phyloP scores from a whole-genome alignment of 305 asterid genomes.

The Rubia peregrina region DNA sequence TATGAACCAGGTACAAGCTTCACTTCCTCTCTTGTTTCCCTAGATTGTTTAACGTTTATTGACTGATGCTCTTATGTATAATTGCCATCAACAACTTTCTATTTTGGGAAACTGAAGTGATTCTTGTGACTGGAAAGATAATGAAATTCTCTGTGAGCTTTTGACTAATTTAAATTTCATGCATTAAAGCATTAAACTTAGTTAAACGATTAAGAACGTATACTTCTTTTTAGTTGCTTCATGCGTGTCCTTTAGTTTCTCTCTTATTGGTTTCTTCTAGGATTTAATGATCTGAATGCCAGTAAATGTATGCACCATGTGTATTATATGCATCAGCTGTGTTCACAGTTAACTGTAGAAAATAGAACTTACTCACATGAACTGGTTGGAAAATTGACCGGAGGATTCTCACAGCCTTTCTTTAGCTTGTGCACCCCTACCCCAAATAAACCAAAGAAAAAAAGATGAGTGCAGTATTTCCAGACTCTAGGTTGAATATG shows the following conservation, averaged over 20 bases:
- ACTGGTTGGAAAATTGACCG: no score
- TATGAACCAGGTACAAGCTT: slow-evolving; percentile 53
- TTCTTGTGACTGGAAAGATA: background rate
- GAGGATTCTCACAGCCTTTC: no score
- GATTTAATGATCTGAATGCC: background rate
- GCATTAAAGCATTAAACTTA: background rate
- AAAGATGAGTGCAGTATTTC: background rate
- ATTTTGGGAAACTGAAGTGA: background rate
- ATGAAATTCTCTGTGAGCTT: background rate
- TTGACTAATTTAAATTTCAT: background rate
- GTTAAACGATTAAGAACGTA: background rate
- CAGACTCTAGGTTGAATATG: no score
- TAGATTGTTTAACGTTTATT: background rate
- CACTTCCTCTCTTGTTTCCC: slow-evolving; percentile 7
- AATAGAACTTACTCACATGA: no score
- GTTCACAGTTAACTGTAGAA: background rate
- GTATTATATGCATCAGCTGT: no score
- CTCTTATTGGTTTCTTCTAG: background rate
- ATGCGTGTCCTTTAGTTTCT: background rate
- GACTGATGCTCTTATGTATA: background rate
- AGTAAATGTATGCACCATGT: background rate
- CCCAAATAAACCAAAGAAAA: background rate
- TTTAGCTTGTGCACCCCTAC: background rate
- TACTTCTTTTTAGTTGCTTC: no score
- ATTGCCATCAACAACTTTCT: background rate